Base-by-base conservation (phyloP, 192 early-diverging fungal genomes). In the Backusella tarrabulga region DNA sequence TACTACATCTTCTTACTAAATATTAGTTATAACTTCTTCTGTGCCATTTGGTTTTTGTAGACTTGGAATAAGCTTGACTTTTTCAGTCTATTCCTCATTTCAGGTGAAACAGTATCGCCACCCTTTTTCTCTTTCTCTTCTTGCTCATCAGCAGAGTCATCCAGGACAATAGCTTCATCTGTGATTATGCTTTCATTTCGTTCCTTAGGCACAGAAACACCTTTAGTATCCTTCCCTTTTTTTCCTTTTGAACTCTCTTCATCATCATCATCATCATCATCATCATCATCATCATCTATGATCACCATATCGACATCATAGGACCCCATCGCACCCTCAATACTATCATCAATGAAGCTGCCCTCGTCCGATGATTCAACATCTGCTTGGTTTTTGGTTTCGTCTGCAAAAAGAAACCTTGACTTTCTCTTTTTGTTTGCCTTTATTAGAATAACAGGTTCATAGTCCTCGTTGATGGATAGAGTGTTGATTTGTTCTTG, bases 381-480 rank as follows among this genome's bases (percentile, higher is more conserved):
- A 1, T 1, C 6, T 50, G 44, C 19, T 1, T 44, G 0, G 1
- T 14, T 4, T 17, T 0, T 0, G 0, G 3, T 0, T 17, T 44
- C 42, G 0, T 5, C 15, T 0, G 14, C 15, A 0, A 44, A 44
- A 44, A 44, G 42, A 4, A 44, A 44, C 3, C 15, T 15, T 3
- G 42, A 12, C 15, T 44, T 44, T 44, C 42, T 44, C 42, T 44
- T 44, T 44, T 44, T 17, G 15, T 17, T 44, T 2, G 42, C 42
- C 15, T 44, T 44, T 4, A 44, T 44, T 4, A 44, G 1, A 17
- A 44, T 15, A 4, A 44, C 42, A 4, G 42, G 42, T 0, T 44
- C 42, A 4, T 44, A 44, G 4, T 44, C 12, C 14, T 17, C 42
- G 12, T 44, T 14, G 12, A 17, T 0, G 2, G 42, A 44, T 17